These are phyloP conservation scores for Mycosphaerella sp. DNA, from an alignment of 2,329 filamentous ascomycete genomes.

Conservation along the genomic window DNA sequence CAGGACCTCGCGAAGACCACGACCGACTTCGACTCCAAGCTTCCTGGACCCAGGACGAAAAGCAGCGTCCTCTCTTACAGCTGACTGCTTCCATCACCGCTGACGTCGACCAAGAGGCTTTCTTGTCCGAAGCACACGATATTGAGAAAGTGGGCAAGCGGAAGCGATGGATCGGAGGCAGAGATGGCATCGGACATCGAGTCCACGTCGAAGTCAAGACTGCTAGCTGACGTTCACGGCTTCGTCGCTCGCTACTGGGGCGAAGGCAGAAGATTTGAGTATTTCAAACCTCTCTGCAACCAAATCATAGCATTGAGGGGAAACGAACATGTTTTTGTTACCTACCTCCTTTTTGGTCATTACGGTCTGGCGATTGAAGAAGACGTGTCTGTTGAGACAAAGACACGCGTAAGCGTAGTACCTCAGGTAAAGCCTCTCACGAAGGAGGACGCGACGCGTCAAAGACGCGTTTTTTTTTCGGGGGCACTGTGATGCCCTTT, in stretches of 20 bases:
- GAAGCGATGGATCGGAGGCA: slow-evolving; percentile 49
- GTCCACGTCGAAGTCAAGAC: slow-evolving; percentile 31
- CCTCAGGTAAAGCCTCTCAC: too few species aligned
- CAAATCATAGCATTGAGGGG: too few species aligned
- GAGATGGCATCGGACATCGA: slow-evolving; percentile 38
- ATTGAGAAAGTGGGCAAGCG: slow-evolving; percentile 54
- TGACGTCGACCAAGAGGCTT: slow-evolving; percentile 37
- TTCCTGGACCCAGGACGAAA: slow-evolving; percentile 38
- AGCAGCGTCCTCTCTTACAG: slow-evolving; percentile 39
- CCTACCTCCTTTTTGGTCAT: too few species aligned
- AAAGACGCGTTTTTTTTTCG: too few species aligned
- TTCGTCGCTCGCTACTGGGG: background rate
- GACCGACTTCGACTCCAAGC: slow-evolving; percentile 39
- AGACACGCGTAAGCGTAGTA: too few species aligned
- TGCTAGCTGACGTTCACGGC: background rate
- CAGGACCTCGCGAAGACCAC: slow-evolving; percentile 44
- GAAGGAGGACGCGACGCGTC: too few species aligned
- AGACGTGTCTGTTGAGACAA: too few species aligned
- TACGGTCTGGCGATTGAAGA: too few species aligned
- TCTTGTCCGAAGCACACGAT: slow-evolving; percentile 38
- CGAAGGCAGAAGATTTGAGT: background rate
- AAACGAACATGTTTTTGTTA: too few species aligned
- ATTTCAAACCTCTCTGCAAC: too few species aligned
- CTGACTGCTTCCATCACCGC: slow-evolving; percentile 39
- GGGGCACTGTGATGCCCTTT: too few species aligned